Evolutionary conservation across 148 eudicot genomes (phyloP).

Genomic region (Polygonum aviculare): DNA sequence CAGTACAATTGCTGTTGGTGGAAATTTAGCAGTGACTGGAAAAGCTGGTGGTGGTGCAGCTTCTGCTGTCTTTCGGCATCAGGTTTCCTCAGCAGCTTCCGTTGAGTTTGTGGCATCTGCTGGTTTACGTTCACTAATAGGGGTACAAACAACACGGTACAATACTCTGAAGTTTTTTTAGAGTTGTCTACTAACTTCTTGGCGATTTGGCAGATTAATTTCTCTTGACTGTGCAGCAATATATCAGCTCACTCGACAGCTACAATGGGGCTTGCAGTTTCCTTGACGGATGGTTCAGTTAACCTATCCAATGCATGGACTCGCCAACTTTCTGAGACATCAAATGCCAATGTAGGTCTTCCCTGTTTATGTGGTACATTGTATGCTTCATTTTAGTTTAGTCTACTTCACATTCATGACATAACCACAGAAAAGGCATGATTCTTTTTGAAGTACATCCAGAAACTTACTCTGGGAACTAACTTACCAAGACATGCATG

Average conservation of each 20-base stretch:
- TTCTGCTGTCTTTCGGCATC: conserved; percentile 59
- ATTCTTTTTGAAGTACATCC: not conserved
- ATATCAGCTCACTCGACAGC: conserved; percentile 75
- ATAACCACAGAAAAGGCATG: not conserved
- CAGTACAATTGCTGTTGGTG: conserved; percentile 64
- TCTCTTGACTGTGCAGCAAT: conserved; percentile 39
- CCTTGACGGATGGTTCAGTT: conserved; percentile 75
- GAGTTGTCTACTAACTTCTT: conserved; percentile 6
- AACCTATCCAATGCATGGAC: conserved; percentile 89
- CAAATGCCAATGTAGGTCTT: conserved; percentile 61
- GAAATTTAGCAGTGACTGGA: conserved; percentile 70
- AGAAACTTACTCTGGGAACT: not conserved
- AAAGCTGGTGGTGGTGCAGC: conserved; percentile 77
- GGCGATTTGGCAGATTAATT: not conserved
- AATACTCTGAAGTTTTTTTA: conserved; percentile 11
- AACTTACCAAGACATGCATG: not conserved
- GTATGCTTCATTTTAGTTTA: not conserved
- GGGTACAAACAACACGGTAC: conserved; percentile 79
- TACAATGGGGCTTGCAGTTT: conserved; percentile 64
- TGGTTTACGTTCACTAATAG: conserved; percentile 73
- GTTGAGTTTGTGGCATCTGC: conserved; percentile 70
- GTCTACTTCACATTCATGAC: not conserved
- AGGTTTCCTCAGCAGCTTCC: conserved; percentile 60
- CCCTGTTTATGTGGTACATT: not conserved
- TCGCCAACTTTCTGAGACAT: conserved; percentile 71